Evolutionary conservation across 495 filamentous ascomycete species (phyloP).

Genomic region (Niebla homalea): DNA sequence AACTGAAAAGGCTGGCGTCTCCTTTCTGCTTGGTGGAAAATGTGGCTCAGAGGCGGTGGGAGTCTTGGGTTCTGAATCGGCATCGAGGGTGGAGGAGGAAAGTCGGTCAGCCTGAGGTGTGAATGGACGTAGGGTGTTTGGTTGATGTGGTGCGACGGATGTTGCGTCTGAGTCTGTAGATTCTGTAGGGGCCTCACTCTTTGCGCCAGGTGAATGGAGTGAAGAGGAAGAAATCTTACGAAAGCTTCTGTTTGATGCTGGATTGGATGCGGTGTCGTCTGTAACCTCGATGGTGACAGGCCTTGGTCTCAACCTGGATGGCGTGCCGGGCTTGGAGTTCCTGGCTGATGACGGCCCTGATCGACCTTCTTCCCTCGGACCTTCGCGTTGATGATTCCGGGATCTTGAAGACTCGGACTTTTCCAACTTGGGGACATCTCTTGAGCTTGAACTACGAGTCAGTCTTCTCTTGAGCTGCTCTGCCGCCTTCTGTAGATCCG

Average conservation of each 20-base stretch:
- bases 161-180: constrained; percentile 53
- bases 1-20: constrained; percentile 11
- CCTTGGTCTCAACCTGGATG: constrained; percentile 24
- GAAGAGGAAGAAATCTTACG: constrained; percentile 10
- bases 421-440: constrained; percentile 3
- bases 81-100: constrained; percentile 18
- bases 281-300: constrained; percentile 27
- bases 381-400: constrained; percentile 7
- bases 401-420: constrained; percentile 10
- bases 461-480: constrained; percentile 10
- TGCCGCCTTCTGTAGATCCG: constrained; percentile 15
- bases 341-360: constrained; percentile 2
- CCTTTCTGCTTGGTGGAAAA: constrained; percentile 26
- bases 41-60: constrained; percentile 37
- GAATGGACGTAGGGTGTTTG: constrained; percentile 28
- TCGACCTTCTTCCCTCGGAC: constrained; percentile 9
- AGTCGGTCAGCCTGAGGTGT: constrained; percentile 15
- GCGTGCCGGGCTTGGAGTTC: constrained; percentile 26
- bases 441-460: constrained; percentile 2
- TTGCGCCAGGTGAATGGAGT: constrained; percentile 9
- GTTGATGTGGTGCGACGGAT: constrained; percentile 49
- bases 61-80: constrained; percentile 44
- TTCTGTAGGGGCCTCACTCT: constrained; percentile 24
- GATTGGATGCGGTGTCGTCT: too few species aligned
- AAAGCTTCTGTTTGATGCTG: constrained; percentile 4